These are phyloP conservation scores for Penicillium occitanis DNA, from an alignment of 2,329 filamentous ascomycete species.

Conservation along the genomic window DNA sequence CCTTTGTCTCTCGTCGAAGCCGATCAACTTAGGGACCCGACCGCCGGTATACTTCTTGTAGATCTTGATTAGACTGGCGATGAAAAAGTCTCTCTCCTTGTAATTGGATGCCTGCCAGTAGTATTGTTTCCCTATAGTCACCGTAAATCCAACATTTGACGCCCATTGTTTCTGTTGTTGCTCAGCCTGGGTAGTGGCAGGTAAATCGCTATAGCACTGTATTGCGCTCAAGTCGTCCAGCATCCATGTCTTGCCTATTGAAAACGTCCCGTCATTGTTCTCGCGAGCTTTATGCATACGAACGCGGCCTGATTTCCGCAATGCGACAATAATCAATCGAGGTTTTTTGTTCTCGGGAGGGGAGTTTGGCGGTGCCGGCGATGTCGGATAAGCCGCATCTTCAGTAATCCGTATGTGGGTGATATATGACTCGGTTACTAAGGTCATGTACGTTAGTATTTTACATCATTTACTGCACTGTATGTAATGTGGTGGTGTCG, in stretches of 20 bases:
- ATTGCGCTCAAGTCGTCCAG: slow-evolving; percentile 84
- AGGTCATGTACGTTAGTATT: slow-evolving; percentile 14
- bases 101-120: slow-evolving; percentile 93
- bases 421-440: slow-evolving; percentile 91
- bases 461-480: background rate
- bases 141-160: slow-evolving; percentile 77
- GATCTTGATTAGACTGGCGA: slow-evolving; percentile 93
- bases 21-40: slow-evolving; percentile 71
- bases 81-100: slow-evolving; percentile 99
- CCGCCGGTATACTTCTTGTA: slow-evolving; percentile 95
- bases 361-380: slow-evolving; percentile 79
- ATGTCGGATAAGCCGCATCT: slow-evolving; percentile 77
- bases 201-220: slow-evolving; percentile 72
- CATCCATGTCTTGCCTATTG: slow-evolving; percentile 97
- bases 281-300: slow-evolving; percentile 97
- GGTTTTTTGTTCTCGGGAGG: slow-evolving; percentile 75
- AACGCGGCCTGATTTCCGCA: slow-evolving; percentile 86
- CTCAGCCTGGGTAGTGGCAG: slow-evolving; percentile 59
- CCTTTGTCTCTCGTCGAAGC: slow-evolving; percentile 78
- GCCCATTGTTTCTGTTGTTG: slow-evolving; percentile 71
- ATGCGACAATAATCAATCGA: slow-evolving; percentile 87
- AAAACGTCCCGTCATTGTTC: slow-evolving; percentile 90
- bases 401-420: slow-evolving; percentile 92
- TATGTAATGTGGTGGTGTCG: background rate
- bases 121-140: slow-evolving; percentile 89